Conservation (phyloP, 2,329 filamentous ascomycete species). For the Clonostachys solani region DNA sequence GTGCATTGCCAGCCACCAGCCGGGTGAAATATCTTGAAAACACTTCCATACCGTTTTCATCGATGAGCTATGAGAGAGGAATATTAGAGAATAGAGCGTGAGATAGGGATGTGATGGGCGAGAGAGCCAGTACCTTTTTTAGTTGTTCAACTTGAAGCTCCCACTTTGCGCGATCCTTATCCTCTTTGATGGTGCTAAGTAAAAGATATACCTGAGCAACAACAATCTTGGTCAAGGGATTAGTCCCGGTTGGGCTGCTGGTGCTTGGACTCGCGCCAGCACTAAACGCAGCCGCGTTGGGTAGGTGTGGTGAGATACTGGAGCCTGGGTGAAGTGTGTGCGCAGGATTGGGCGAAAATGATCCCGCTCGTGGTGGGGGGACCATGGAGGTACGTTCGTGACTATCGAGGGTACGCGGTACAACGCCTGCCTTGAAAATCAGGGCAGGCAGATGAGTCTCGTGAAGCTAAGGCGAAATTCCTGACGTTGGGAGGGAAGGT, state of each 20-base stretch:
- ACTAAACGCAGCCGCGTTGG: slow-evolving; percentile 52
- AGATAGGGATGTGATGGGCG: neutral
- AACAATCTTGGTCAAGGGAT: slow-evolving; percentile 83
- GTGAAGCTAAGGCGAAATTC: slow-evolving; percentile 13
- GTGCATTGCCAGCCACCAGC: slow-evolving; percentile 84
- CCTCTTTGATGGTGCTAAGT: slow-evolving; percentile 90
- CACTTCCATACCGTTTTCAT: slow-evolving; percentile 99
- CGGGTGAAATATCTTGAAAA: slow-evolving; percentile 94
- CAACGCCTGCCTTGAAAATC: slow-evolving; percentile 28
- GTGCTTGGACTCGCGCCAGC: slow-evolving; percentile 58
- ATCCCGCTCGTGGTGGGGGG: slow-evolving; percentile 58
- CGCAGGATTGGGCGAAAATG: slow-evolving; percentile 58
- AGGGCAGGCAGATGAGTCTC: slow-evolving; percentile 26
- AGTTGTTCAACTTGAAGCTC: slow-evolving; percentile 88
- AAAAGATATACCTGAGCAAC: slow-evolving; percentile 94
- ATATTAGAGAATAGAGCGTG: slow-evolving; percentile 8
- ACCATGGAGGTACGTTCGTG: slow-evolving; percentile 46
- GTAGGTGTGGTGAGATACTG: slow-evolving; percentile 52
- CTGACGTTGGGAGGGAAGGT: slow-evolving; percentile 16
- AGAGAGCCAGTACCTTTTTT: slow-evolving; percentile 63
- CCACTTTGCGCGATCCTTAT: slow-evolving; percentile 87
- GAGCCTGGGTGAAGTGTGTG: slow-evolving; percentile 53
- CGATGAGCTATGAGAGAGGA: slow-evolving; percentile 65
- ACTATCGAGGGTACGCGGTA: slow-evolving; percentile 19
- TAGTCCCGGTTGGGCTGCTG: slow-evolving; percentile 58